phyloP scores from a whole-genome alignment of 108 stramenopile species.

The Cylindrotheca fusiformis region DNA sequence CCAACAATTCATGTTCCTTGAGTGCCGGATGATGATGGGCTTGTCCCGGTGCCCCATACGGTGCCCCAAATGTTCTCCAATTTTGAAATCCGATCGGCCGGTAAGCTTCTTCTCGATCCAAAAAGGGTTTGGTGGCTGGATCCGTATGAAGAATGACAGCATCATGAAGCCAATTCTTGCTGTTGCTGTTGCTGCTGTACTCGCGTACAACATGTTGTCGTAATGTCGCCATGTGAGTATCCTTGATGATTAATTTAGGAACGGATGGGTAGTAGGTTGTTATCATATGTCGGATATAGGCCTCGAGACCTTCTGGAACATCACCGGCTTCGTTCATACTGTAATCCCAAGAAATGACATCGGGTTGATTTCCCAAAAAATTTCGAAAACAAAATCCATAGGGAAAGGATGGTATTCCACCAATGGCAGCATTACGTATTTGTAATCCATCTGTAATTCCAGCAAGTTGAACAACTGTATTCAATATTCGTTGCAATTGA shows the following conservation, averaged over 20 bases:
- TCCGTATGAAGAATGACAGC: slow-evolving; percentile 49
- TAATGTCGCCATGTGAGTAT: slow-evolving; percentile 38
- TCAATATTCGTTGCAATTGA: slow-evolving; percentile 45
- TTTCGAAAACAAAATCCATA: slow-evolving; percentile 69
- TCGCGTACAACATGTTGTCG: slow-evolving; percentile 31
- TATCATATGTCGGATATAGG: slow-evolving; percentile 50
- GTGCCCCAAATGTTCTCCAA: slow-evolving; percentile 68
- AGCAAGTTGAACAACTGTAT: slow-evolving; percentile 21
- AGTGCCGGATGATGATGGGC: slow-evolving; percentile 60
- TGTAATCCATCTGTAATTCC: slow-evolving; percentile 29
- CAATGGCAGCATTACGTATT: slow-evolving; percentile 72
- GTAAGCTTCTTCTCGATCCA: slow-evolving; percentile 32
- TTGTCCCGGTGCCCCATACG: slow-evolving; percentile 61
- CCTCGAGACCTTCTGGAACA: slow-evolving; percentile 47
- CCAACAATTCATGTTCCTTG: slow-evolving; percentile 67
- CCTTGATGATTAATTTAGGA: slow-evolving; percentile 71
- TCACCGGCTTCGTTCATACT: slow-evolving; percentile 68
- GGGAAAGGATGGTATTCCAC: slow-evolving; percentile 67
- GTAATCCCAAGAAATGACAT: slow-evolving; percentile 77
- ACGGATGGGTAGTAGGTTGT: slow-evolving; percentile 11
- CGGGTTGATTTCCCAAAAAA: slow-evolving; percentile 46
- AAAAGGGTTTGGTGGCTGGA: slow-evolving; percentile 38
- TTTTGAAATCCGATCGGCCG: slow-evolving; percentile 56
- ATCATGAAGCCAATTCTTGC: slow-evolving; percentile 30
- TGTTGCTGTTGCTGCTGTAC: slow-evolving; percentile 4